Evolutionary conservation across 768 basidiomycete genomes (phyloP), one percentile per base, ranked within the genome.

Genomic region (Gymnopilus dilepis): DNA sequence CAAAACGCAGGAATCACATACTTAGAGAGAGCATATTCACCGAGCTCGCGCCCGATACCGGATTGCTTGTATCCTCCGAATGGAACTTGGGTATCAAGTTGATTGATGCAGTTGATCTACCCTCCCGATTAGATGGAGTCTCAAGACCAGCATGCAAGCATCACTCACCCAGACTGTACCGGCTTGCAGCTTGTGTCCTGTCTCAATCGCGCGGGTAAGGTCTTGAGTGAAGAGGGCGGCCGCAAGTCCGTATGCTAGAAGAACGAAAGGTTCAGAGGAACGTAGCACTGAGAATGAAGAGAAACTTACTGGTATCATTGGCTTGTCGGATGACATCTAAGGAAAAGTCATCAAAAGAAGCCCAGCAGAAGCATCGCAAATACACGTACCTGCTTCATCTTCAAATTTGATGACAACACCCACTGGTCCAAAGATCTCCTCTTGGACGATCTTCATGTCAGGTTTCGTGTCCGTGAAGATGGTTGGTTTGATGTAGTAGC

Each of bases 21-120:
- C 85, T 84, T 84, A 38, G 80, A 74, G 38, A 89, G 70, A 13
- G 90, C 93, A 73, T 94, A 91, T 62, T 91, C 87, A 30, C 92
- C 93, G 40, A 89, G 72, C 73, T 94, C 93, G 30, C 91, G 83
- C 19, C 93, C 93, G 21, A 93, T 87, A 61, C 92, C 92, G 37
- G 85, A 87, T 69, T 90, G 86, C 80, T 94, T 95, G 82, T 82
- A 94, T 8, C 94, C 94, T 62, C 94, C 94, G 70, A 95, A 95
- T 0, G 94, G 91, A 19, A 92, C 80, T 26, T 80, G 79, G 3
- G 80, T 65, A 66, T 89, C 78, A 13, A 87, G 70, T 61, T 73
- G 71, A 68, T 85, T 84, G 47, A 74, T 76, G 60, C 80, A 81
- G 69, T 86, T 86, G 33, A 85, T 67, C 76, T 81, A 63, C n/a